Percentiles rank a stretch among this genome's conserved stretches.
These are phyloP conservation scores for Fagus sylvatica DNA, from an alignment of 306 rosid species.

Conservation along the genomic window DNA sequence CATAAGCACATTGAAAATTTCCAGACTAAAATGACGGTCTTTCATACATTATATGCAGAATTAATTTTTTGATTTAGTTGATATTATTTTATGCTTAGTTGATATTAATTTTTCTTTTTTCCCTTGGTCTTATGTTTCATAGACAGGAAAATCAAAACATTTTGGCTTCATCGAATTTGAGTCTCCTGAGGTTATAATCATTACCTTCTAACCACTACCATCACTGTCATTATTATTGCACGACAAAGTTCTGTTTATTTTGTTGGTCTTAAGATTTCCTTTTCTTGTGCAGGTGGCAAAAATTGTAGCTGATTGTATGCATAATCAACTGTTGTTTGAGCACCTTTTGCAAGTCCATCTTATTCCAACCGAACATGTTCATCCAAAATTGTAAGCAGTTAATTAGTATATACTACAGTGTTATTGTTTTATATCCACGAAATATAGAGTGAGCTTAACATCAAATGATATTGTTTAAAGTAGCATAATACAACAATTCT, in stretches of 20 bases:
- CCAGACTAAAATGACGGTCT: not conserved
- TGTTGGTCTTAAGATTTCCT: conserved; percentile 1
- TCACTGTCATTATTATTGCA: not conserved
- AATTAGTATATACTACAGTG: not conserved
- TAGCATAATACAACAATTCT: not conserved
- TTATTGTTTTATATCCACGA: too few relatives aligned
- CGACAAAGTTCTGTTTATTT: not conserved
- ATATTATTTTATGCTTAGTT: not conserved
- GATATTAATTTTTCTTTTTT: not conserved
- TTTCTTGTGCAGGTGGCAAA: conserved; percentile 72
- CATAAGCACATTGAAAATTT: not conserved
- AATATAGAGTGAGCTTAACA: not conserved
- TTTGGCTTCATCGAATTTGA: conserved; percentile 80
- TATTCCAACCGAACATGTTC: conserved; percentile 73
- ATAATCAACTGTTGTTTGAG: conserved; percentile 77
- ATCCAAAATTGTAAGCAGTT: conserved; percentile 66
- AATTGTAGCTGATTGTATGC: conserved; percentile 88
- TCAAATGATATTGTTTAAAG: not conserved
- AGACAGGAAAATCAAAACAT: conserved; percentile 85
- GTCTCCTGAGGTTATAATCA: conserved; percentile 67
- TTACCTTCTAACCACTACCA: not conserved
- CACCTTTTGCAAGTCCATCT: conserved; percentile 72
- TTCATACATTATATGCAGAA: not conserved
- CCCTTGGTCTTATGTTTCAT: conserved; percentile 13
- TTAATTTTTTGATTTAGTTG: conserved; percentile 1